Conservation (phyloP, 768 basidiomycete genomes). For the Podaxis sp. region DNA sequence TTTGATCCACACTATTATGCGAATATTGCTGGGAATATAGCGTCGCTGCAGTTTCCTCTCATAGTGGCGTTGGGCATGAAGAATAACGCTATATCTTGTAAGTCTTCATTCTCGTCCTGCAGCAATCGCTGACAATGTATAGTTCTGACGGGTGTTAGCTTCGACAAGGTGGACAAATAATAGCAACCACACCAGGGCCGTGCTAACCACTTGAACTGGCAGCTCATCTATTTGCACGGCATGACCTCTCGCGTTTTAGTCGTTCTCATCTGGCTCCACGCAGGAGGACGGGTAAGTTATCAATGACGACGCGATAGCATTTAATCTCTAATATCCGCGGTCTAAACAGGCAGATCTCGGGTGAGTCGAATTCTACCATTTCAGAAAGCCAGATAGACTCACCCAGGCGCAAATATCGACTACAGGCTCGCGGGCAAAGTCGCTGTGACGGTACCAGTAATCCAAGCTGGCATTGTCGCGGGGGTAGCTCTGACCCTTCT, state of each 20-base stretch:
- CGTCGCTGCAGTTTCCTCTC: slow-evolving; percentile 50
- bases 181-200: neutral
- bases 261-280: slow-evolving; percentile 51
- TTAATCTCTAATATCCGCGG: neutral
- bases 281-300: slow-evolving; percentile 38
- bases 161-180: slow-evolving; percentile 33
- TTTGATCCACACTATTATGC: slow-evolving; percentile 39
- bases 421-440: slow-evolving; percentile 21
- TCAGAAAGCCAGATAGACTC: neutral
- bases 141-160: slow-evolving; percentile 56
- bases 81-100: slow-evolving; percentile 51
- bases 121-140: neutral
- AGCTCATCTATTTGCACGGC: slow-evolving; percentile 49
- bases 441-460: slow-evolving; percentile 25
- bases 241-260: slow-evolving; percentile 47
- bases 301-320: neutral
- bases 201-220: neutral
- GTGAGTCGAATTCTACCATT: slow-evolving; percentile 2
- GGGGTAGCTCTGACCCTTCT: slow-evolving; percentile 41
- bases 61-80: slow-evolving; percentile 59
- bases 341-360: slow-evolving; percentile 20
- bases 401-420: neutral
- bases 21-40: slow-evolving; percentile 44
- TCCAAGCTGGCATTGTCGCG: slow-evolving; percentile 38
- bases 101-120: slow-evolving; percentile 14